Percentiles rank a stretch among this genome's conserved stretches.
These are phyloP conservation scores for Entonaema liquescens DNA, from an alignment of 495 filamentous ascomycete genomes.

Conservation along the genomic window DNA sequence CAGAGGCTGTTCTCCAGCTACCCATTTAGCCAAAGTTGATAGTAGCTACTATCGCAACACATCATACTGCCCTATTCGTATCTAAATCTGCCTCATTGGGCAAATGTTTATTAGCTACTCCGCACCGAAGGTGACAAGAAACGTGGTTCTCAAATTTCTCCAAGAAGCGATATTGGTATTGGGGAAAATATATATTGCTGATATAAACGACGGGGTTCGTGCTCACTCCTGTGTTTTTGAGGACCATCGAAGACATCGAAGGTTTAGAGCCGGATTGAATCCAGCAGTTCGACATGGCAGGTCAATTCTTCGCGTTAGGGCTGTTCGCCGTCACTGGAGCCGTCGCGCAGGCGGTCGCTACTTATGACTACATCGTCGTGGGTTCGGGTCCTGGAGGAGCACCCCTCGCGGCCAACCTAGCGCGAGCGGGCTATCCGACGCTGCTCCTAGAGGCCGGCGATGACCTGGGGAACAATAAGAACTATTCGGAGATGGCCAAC, in stretches of 20 bases:
- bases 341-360: slow-evolving; percentile 34
- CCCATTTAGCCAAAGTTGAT: slow-evolving; percentile 41
- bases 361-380: slow-evolving; percentile 73
- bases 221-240: background rate
- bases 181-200: background rate
- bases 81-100: background rate
- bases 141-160: slow-evolving; percentile 18
- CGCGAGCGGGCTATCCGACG: slow-evolving; percentile 65
- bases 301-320: slow-evolving; percentile 31
- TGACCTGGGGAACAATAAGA: slow-evolving; percentile 63
- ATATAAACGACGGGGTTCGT: slow-evolving; percentile 23
- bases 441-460: slow-evolving; percentile 72
- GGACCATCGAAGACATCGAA: background rate
- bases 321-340: slow-evolving; percentile 44
- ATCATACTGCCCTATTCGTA: background rate
- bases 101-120: slow-evolving; percentile 22
- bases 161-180: background rate
- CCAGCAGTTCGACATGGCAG: slow-evolving; percentile 20
- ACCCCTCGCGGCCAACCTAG: slow-evolving; percentile 68
- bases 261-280: background rate
- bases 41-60: slow-evolving; percentile 2
- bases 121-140: slow-evolving; percentile 19
- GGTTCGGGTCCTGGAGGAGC: slow-evolving; percentile 73
- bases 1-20: slow-evolving; percentile 34
- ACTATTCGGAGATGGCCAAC: slow-evolving; percentile 50